Base-by-base conservation (phyloP, 805 yeast species). In the Saccharomycopsis selenospora region DNA sequence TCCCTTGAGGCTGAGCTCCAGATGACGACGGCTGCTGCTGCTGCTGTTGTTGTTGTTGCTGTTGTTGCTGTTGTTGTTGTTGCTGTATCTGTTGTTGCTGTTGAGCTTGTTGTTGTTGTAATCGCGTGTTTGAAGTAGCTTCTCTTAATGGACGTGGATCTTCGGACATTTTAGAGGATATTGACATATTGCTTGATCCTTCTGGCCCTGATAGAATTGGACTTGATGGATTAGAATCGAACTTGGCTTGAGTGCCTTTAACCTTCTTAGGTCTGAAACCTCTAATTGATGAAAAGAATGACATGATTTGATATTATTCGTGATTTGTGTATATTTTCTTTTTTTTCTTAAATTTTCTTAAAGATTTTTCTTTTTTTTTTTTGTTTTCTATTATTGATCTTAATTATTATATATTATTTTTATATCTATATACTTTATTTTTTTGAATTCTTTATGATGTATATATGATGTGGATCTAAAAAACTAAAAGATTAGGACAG, bases 261-360 rank as follows among this genome's bases (percentile, higher is more conserved):
- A 62, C 67, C 57, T 73, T 71, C 50, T 72, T 71, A 28, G 74
- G 66, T 51, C 67, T 64, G 45, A 72, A 63, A 18, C 77, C 76
- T 57, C 76, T 59, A 42, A 72, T 71, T 30, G 75, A 69, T 55
- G 69, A 69, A 36, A 72, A 63, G 54, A 72, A 72, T 8, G 76
- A 72, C 77, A 72, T 72, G 40, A 3, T 46, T 38, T 33, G 10
- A 33, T 14, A 20, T 17, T 33, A 27, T 27, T 27, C 11, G 11
- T 27, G 29, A 11, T 11, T 27, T 7, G 7, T 27, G 29, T 8
- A 11, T 27, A 8, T 27, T 8, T 27, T 27, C 11, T 8, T 27
- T 7, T 27, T 27, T 27, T 27, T 27, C 29, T 27, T 27, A 7
- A 11, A 11, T 11, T 27, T 27, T 27, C 11, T 7, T 8, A 27